Evolutionary conservation across 2,329 filamentous ascomycete species (phyloP).

Genomic region (Diaporthe amygdali): DNA sequence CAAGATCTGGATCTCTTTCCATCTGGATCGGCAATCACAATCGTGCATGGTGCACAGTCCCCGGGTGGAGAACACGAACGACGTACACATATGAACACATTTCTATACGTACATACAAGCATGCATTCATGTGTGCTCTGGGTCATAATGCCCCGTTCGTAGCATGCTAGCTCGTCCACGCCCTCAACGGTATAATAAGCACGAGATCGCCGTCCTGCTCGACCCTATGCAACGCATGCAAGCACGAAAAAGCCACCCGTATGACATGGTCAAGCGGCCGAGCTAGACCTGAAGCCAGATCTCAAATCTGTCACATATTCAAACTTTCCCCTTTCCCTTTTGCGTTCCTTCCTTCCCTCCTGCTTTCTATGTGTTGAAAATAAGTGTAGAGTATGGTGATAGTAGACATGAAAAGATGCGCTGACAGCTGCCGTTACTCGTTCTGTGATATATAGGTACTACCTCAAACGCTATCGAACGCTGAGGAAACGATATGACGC

Average conservation of each 20-base stretch:
- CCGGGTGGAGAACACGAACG: neutral
- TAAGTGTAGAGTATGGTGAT: neutral
- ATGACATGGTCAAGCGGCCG: slow-evolving; percentile 12
- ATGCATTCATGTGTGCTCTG: slow-evolving; percentile 19
- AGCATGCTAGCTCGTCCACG: neutral
- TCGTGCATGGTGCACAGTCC: neutral
- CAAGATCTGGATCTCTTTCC: neutral
- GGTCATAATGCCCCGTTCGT: neutral
- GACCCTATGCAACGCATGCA: neutral
- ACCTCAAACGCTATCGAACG: slow-evolving; percentile 88
- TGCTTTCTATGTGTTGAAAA: neutral
- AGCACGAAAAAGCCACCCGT: neutral
- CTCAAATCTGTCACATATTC: neutral
- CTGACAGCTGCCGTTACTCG: slow-evolving; percentile 6
- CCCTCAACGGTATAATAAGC: no score
- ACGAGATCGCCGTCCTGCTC: neutral
- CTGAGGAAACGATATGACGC: slow-evolving; percentile 79
- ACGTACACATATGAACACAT: neutral
- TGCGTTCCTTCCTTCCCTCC: neutral
- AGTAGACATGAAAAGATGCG: neutral
- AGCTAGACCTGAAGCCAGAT: neutral
- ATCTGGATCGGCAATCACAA: neutral
- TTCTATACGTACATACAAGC: slow-evolving; percentile 11
- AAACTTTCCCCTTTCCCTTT: neutral
- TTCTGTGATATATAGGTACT: slow-evolving; percentile 66